Base-by-base conservation (phyloP, 768 basidiomycete genomes). In the Lactarius hengduanensis region DNA sequence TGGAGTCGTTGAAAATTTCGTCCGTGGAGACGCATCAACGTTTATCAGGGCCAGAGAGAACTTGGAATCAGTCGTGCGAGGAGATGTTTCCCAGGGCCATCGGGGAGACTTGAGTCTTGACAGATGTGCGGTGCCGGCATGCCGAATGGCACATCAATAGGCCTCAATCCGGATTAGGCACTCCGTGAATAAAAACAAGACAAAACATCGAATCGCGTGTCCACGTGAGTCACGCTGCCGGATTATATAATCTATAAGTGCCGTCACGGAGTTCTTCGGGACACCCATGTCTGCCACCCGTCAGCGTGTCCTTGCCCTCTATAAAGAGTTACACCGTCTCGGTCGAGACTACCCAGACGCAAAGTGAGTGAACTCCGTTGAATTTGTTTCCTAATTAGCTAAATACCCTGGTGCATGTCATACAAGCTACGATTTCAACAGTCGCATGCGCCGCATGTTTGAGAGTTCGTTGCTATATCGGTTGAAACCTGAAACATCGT, bases 321-420 rank as follows among this genome's bases (percentile, higher is more conserved):
- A 94, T 80, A 94, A 93, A 73, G 90, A 93, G 73, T 82, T 94
- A 9, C 86, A 89, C 70, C 81, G 90, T 63, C 83, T 94, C 1
- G 91, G 92, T 4, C 82, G 88, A 65, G 91, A 94, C 57, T 92
- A 93, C 70, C 89, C 89, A 41, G 92, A 94, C 73, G 86, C 90
- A 56, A 83, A 84, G 92, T 93, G 72, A 75, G 86, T 82, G 65
- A 56, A 28, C 43, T 54, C 47, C 41, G 15, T 11, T 28, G 2
- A n/a, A 32, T 36, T 10, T 11, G 6, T 43, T 11, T 34, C 61
- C 28, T n/a, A n/a, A 10, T 32, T 40, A 40, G 53, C 57, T 61
- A 45, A 67, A 59, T 30, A 57, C 60, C 20, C 34, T 34, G 34
- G 36, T 38, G 36, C 3, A 0, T 43, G n/a, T 57, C 62, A 43